Conservation (phyloP, 176 grass and related monocot genomes). For the Guadua angustifolia region DNA sequence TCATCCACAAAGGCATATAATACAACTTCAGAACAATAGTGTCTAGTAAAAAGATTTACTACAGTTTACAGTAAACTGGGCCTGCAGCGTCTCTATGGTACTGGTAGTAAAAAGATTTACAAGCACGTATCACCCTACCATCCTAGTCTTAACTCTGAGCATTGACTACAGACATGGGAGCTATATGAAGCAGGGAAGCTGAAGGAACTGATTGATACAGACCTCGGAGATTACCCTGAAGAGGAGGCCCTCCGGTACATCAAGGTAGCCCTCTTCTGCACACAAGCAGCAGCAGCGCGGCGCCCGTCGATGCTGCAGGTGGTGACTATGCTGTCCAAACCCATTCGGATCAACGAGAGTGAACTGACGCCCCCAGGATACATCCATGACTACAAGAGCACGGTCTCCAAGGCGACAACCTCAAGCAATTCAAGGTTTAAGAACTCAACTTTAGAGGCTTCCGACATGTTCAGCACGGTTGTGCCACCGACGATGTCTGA, state of each 20-base stretch:
- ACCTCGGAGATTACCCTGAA: constrained; percentile 63
- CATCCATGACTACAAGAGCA: constrained; percentile 54
- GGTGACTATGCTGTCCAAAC: constrained; percentile 76
- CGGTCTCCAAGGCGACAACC: constrained; percentile 35
- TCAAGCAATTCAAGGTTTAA: constrained; percentile 53
- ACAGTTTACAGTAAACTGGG: neutral
- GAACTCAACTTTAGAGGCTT: constrained; percentile 25
- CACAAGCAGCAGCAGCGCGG: constrained; percentile 61
- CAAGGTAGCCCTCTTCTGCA: constrained; percentile 91
- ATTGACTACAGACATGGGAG: constrained; percentile 70
- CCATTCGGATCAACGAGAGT: constrained; percentile 71
- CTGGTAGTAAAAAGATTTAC: neutral
- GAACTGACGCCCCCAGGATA: constrained; percentile 76
- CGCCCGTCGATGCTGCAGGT: constrained; percentile 81
- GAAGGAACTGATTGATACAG: constrained; percentile 63
- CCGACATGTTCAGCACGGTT: constrained; percentile 53
- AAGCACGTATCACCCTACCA: neutral
- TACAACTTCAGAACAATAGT: neutral
- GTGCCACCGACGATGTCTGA: constrained; percentile 46
- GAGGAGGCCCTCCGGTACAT: constrained; percentile 71
- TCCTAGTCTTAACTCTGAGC: constrained; percentile 37
- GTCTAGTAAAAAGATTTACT: neutral
- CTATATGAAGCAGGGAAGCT: constrained; percentile 65
- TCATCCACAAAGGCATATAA: neutral
- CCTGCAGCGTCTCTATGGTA: neutral